A percentile compares a stretch with the other conserved stretches of the same genome.
phyloP scores from a whole-genome alignment of 2,329 filamentous ascomycete genomes.

The Clarireedia paspali region DNA sequence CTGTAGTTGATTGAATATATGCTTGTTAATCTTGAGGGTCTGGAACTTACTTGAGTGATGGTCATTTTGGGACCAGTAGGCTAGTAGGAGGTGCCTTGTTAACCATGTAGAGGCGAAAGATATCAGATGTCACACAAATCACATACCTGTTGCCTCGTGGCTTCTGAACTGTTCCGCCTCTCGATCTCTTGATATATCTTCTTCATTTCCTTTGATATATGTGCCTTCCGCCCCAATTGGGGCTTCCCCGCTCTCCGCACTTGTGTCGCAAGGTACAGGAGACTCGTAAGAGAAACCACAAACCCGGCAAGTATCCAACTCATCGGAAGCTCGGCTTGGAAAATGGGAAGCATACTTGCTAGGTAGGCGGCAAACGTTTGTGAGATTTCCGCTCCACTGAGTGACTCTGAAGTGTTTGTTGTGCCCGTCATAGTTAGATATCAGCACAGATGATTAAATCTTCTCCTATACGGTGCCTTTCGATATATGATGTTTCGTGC shows the following conservation, averaged over 20 bases:
- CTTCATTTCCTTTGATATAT: background rate
- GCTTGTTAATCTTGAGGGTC: too few species aligned
- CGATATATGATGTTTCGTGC: too few species aligned
- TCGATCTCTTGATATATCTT: background rate
- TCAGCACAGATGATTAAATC: background rate
- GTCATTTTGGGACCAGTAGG: background rate
- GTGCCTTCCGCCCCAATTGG: background rate
- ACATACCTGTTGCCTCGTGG: background rate
- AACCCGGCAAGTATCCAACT: background rate
- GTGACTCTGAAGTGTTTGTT: background rate
- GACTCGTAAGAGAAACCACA: background rate
- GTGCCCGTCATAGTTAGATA: background rate
- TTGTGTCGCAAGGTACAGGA: background rate
- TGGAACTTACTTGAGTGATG: background rate
- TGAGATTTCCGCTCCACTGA: background rate
- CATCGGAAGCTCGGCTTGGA: background rate
- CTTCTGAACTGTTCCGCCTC: background rate
- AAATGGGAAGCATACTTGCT: background rate
- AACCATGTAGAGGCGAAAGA: background rate
- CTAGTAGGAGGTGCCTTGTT: background rate
- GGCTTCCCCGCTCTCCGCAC: background rate
- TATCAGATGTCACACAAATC: background rate
- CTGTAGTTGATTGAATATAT: constrained; percentile 29
- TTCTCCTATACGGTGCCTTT: background rate
- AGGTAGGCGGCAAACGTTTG: background rate